phyloP scores from a whole-genome alignment of 2,329 filamentous ascomycete genomes.

The Nemania sp. region DNA sequence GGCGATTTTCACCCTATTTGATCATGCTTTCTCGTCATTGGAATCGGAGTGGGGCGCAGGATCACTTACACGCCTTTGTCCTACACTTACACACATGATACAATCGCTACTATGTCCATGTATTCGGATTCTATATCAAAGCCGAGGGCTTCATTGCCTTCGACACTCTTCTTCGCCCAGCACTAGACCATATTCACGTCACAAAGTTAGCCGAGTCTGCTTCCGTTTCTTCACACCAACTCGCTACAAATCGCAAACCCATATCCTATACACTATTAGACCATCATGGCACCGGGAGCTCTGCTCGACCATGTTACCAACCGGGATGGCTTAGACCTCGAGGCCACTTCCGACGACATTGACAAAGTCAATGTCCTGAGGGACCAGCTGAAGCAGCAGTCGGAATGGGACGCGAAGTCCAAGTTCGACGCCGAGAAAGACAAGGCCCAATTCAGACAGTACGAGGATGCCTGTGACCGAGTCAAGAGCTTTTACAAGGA shows the following conservation, averaged over 20 bases:
- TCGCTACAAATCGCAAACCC: not conserved
- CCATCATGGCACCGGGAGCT: conserved; percentile 39
- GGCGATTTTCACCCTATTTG: conserved; percentile 39
- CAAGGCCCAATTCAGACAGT: conserved; percentile 81
- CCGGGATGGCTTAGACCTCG: conserved; percentile 46
- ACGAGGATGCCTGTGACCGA: conserved; percentile 79
- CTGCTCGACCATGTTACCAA: conserved; percentile 34
- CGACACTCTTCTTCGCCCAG: not conserved
- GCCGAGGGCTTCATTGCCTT: conserved; percentile 9
- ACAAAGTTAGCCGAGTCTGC: not conserved
- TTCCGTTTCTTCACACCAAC: not conserved
- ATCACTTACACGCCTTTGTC: conserved; percentile 33
- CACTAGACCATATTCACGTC: conserved; percentile 2
- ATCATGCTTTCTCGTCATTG: conserved; percentile 1
- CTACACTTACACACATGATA: conserved; percentile 1
- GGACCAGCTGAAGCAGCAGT: conserved; percentile 45
- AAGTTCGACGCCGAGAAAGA: conserved; percentile 76
- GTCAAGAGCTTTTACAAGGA: conserved; percentile 86
- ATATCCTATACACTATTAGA: not conserved
- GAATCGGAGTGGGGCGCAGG: conserved; percentile 23
- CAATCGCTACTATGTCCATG: not conserved
- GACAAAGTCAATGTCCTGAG: conserved; percentile 62
- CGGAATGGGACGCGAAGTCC: conserved; percentile 53
- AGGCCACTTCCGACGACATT: conserved; percentile 52
- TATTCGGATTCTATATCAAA: conserved; percentile 27